A percentile compares a stretch with the other conserved stretches of the same genome.
phyloP scores from a whole-genome alignment of 306 rosid species.

The Vachellia pachyceras region DNA sequence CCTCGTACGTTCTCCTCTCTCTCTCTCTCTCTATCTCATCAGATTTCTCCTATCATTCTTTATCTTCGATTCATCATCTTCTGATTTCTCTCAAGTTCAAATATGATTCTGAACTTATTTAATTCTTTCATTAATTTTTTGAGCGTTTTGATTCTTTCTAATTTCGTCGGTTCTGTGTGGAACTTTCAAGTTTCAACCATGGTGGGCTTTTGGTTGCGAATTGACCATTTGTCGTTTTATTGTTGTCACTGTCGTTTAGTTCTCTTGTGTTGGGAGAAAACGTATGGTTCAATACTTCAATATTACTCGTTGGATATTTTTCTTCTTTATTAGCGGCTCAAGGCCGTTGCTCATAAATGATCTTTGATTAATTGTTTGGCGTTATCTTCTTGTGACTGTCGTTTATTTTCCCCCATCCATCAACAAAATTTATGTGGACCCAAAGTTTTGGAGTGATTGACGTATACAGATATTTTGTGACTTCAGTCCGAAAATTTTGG shows the following conservation, averaged over 20 bases:
- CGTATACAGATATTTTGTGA: neutral
- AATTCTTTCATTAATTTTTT: neutral
- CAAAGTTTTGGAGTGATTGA: neutral
- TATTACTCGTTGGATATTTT: too few species aligned
- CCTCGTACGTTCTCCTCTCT: slow-evolving; percentile 36
- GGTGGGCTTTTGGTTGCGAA: neutral
- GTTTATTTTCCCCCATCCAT: neutral
- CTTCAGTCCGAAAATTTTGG: too few species aligned
- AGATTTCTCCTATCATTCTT: too few species aligned
- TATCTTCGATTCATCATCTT: neutral
- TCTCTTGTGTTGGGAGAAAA: too few species aligned
- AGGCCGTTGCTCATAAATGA: too few species aligned
- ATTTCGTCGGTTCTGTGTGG: neutral
- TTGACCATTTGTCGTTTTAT: neutral
- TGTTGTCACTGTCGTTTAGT: neutral
- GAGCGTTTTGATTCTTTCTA: neutral
- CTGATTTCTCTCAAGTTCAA: too few species aligned
- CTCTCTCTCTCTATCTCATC: neutral
- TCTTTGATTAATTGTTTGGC: too few species aligned
- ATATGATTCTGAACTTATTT: neutral
- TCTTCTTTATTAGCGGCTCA: too few species aligned
- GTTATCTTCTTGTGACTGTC: neutral
- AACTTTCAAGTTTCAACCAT: neutral
- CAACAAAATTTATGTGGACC: neutral
- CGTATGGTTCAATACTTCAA: too few species aligned